Evolutionary conservation across 441 rosid species (phyloP).

Genomic region (Sinapis alba): DNA sequence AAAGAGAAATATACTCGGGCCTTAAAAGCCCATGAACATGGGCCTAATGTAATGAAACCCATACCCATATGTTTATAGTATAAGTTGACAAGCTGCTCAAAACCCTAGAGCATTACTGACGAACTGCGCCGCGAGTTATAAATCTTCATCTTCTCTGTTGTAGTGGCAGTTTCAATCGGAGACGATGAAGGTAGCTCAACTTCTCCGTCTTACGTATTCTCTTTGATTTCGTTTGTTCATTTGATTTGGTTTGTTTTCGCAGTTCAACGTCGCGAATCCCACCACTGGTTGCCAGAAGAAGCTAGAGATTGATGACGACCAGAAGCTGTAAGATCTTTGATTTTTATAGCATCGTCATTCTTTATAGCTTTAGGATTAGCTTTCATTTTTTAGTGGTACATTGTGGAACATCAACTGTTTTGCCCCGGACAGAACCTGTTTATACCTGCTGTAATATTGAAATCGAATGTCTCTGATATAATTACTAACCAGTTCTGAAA

Average conservation of each 20-base stretch:
- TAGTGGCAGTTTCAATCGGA: slow-evolving; percentile 17
- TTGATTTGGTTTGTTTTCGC: neutral
- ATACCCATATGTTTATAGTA: neutral
- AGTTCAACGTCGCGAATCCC: slow-evolving; percentile 74
- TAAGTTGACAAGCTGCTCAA: neutral
- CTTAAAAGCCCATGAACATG: neutral
- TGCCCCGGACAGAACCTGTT: neutral
- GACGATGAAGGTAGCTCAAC: slow-evolving; percentile 35
- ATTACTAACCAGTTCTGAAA: neutral
- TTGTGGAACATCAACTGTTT: neutral
- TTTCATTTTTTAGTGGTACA: neutral
- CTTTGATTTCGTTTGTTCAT: neutral
- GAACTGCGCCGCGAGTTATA: slow-evolving; percentile 1
- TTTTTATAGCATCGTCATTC: too few relatives aligned
- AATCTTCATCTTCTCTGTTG: neutral
- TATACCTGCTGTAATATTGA: neutral
- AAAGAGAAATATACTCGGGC: neutral
- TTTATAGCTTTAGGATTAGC: neutral
- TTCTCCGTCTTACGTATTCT: neutral
- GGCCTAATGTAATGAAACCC: neutral
- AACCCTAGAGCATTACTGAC: slow-evolving; percentile 29
- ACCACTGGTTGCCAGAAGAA: slow-evolving; percentile 83
- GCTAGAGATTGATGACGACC: slow-evolving; percentile 73
- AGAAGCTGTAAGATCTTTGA: slow-evolving; percentile 51
- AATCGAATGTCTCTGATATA: neutral